Conservation (phyloP, 1,139 yeast species). For the Magnusiomyces sp. region DNA sequence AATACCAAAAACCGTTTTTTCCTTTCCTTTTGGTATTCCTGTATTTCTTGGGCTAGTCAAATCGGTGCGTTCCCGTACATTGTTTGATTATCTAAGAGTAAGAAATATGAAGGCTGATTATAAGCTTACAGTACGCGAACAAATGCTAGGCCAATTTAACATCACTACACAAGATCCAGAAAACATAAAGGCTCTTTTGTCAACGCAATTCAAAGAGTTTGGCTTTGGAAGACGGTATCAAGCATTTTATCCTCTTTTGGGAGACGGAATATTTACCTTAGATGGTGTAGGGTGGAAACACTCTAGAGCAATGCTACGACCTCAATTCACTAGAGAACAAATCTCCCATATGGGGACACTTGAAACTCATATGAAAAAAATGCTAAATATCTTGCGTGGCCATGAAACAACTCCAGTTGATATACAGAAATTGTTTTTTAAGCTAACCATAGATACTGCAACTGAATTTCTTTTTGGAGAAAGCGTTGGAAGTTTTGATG, state of each 20-base stretch:
- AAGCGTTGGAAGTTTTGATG: constrained; percentile 38
- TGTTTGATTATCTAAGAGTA: too few species aligned
- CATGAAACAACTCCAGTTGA: constrained; percentile 38
- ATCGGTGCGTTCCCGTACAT: too few species aligned
- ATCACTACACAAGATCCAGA: constrained; percentile 42
- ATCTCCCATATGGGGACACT: constrained; percentile 41
- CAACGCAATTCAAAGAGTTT: constrained; percentile 41
- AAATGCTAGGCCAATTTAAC: constrained; percentile 8
- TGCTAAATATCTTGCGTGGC: constrained; percentile 32
- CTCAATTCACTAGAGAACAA: constrained; percentile 50
- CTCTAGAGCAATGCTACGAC: constrained; percentile 48
- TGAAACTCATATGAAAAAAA: constrained; percentile 38
- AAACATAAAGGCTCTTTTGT: constrained; percentile 30
- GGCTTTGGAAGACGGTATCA: constrained; percentile 42
- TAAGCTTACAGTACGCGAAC: too few species aligned
- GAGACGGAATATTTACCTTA: constrained; percentile 50
- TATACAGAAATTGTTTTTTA: constrained; percentile 42
- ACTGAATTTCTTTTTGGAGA: constrained; percentile 54
- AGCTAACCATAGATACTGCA: constrained; percentile 49
- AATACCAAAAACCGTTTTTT: too few species aligned
- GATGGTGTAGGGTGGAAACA: constrained; percentile 52
- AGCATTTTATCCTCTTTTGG: constrained; percentile 39
- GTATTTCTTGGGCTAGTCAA: too few species aligned
- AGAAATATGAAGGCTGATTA: too few species aligned
- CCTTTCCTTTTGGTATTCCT: too few species aligned